Evolutionary conservation across 108 stramenopile genomes (phyloP).

Genomic region (Conticribra guillardii): DNA sequence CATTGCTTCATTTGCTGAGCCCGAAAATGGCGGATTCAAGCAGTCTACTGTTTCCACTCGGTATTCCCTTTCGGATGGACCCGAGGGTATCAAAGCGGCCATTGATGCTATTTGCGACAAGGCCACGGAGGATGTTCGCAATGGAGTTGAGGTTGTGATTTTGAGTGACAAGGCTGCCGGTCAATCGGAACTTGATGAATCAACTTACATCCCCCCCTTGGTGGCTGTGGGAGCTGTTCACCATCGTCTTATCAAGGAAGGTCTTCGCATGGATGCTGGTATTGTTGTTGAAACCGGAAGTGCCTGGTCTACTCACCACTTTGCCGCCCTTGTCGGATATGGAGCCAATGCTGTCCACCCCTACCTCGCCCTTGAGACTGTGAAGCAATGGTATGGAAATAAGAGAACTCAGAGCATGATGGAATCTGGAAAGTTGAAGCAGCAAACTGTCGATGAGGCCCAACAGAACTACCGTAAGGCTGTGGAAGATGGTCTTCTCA

Average conservation of each 20-base stretch:
- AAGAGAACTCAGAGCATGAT: conserved; percentile 87
- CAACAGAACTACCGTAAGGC: conserved; percentile 93
- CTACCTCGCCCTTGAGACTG: conserved; percentile 93
- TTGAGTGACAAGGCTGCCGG: conserved; percentile 85
- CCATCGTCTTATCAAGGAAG: conserved; percentile 92
- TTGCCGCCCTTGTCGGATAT: conserved; percentile 94
- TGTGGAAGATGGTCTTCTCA: conserved; percentile 91
- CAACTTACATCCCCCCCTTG: conserved; percentile 92
- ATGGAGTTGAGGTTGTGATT: conserved; percentile 88
- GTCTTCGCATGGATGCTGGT: conserved; percentile 91
- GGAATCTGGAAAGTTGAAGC: conserved; percentile 79
- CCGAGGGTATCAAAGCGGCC: conserved; percentile 81
- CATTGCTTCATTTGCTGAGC: conserved; percentile 55
- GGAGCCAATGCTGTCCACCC: conserved; percentile 97
- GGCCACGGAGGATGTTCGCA: conserved; percentile 83
- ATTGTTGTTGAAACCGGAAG: conserved; percentile 93
- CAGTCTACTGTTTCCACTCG: conserved; percentile 84
- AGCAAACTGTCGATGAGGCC: conserved; percentile 75
- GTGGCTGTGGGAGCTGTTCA: conserved; percentile 96
- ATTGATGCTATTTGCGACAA: conserved; percentile 85
- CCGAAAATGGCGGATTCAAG: conserved; percentile 82
- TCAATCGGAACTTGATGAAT: conserved; percentile 60
- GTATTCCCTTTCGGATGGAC: conserved; percentile 80
- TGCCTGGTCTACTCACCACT: conserved; percentile 94
- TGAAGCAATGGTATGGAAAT: conserved; percentile 85